Conservation (phyloP, 1,284 basidiomycete species). For the Sanguinoderma infundibulare region DNA sequence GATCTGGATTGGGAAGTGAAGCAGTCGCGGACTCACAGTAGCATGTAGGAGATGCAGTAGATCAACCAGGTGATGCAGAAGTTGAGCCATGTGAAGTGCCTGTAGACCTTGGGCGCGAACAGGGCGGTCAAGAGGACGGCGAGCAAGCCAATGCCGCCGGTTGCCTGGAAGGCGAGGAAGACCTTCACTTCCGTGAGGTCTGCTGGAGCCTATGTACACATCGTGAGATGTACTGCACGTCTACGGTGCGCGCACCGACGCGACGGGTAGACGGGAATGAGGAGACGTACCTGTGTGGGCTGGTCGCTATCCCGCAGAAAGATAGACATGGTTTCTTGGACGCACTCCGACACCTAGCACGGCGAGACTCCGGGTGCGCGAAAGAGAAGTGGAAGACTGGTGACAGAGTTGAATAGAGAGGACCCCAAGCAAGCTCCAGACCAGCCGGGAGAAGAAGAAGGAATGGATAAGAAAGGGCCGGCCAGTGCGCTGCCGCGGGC, state of each 20-base stretch:
- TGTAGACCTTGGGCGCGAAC: conserved; percentile 32
- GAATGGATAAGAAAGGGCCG: conserved; percentile 2
- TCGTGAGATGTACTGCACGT: background rate
- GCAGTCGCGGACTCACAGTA: conserved; percentile 27
- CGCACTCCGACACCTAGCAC: background rate
- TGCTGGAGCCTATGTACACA: background rate
- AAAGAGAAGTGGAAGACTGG: conserved; percentile 2
- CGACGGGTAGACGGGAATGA: background rate
- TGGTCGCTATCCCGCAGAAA: background rate
- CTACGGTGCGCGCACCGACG: background rate
- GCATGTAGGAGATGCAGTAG: conserved; percentile 39
- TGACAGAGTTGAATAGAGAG: background rate
- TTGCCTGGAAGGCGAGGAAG: conserved; percentile 38
- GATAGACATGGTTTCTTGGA: background rate
- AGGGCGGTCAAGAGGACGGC: conserved; percentile 36
- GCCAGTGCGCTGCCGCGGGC: conserved; percentile 20
- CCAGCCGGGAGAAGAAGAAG: conserved; percentile 21
- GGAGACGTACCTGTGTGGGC: background rate
- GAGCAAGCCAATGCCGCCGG: conserved; percentile 34
- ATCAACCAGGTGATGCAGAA: conserved; percentile 43
- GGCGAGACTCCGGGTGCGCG: background rate
- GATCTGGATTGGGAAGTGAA: background rate
- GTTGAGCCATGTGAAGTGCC: conserved; percentile 41
- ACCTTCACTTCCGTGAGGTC: conserved; percentile 24
- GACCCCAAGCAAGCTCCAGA: conserved; percentile 25